phyloP scores from a whole-genome alignment of 2,329 filamentous ascomycete species.

The Neofusicoccum cordaticola region DNA sequence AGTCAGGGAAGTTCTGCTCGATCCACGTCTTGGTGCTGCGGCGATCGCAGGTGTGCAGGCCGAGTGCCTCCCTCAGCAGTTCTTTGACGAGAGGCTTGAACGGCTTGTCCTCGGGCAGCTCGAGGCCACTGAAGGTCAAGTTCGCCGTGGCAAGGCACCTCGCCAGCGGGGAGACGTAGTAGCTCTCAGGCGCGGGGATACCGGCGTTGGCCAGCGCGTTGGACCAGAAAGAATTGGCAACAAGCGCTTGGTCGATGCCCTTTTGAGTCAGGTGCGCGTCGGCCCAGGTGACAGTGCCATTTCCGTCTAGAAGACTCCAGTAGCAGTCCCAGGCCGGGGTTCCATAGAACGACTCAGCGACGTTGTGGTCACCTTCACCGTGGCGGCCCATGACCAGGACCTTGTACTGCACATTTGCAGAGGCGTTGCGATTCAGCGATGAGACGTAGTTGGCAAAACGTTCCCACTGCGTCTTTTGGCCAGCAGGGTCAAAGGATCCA shows the following conservation, averaged over 20 bases:
- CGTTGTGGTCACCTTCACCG: constrained; percentile 65
- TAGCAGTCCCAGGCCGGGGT: constrained; percentile 70
- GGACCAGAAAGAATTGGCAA: constrained; percentile 60
- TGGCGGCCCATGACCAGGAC: constrained; percentile 68
- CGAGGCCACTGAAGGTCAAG: constrained; percentile 57
- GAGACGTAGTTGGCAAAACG: constrained; percentile 60
- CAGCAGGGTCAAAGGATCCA: constrained; percentile 32
- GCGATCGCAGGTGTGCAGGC: constrained; percentile 66
- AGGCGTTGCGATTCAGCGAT: constrained; percentile 50
- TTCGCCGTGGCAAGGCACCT: constrained; percentile 63
- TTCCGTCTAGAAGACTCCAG: constrained; percentile 64
- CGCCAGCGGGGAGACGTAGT: constrained; percentile 63
- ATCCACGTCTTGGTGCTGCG: constrained; percentile 57
- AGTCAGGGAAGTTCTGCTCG: constrained; percentile 50
- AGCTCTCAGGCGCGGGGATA: constrained; percentile 61
- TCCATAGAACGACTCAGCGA: constrained; percentile 64
- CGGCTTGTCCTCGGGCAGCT: constrained; percentile 48
- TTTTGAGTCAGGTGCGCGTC: constrained; percentile 61
- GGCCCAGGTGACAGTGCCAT: constrained; percentile 60
- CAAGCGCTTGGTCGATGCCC: constrained; percentile 57
- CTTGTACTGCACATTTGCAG: constrained; percentile 57
- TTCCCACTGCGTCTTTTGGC: constrained; percentile 60
- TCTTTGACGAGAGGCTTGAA: constrained; percentile 65
- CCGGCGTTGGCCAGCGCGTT: constrained; percentile 50
- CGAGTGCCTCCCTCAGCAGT: constrained; percentile 63